Conservation (phyloP, 2,329 filamentous ascomycete genomes). For the Aphanocladium album region DNA sequence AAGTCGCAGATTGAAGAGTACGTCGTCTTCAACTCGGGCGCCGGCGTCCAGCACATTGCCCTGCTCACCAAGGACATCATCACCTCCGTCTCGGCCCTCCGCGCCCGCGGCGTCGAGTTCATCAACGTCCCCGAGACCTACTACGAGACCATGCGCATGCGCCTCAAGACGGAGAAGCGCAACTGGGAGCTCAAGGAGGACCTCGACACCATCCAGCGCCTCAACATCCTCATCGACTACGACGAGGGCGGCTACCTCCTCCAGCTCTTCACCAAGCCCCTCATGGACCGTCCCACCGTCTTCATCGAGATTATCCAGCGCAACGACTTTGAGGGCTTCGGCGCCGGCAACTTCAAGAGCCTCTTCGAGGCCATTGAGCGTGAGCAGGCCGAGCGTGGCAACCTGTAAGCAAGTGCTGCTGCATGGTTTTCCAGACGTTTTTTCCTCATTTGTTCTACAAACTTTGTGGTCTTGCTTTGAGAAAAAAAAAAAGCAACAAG, state of each 20-base stretch:
- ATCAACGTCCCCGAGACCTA: slow-evolving; percentile 85
- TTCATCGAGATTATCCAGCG: slow-evolving; percentile 96
- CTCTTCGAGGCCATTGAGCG: slow-evolving; percentile 93
- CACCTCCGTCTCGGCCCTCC: slow-evolving; percentile 67
- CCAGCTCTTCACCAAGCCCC: slow-evolving; percentile 74
- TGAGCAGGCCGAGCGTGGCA: slow-evolving; percentile 82
- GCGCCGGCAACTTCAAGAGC: slow-evolving; percentile 93
- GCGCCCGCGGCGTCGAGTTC: slow-evolving; percentile 86
- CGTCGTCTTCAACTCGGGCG: slow-evolving; percentile 81
- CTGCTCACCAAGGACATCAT: slow-evolving; percentile 80
- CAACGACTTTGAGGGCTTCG: slow-evolving; percentile 85
- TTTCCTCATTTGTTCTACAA: neutral
- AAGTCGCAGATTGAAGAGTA: slow-evolving; percentile 94
- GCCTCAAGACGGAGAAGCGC: slow-evolving; percentile 60
- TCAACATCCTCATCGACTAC: slow-evolving; percentile 93
- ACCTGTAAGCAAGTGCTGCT: slow-evolving; percentile 48
- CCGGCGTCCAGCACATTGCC: slow-evolving; percentile 91
- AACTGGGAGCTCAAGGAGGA: slow-evolving; percentile 69
- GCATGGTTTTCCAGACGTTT: neutral
- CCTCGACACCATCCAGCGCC: slow-evolving; percentile 66
- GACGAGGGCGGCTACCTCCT: slow-evolving; percentile 84
- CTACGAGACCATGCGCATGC: slow-evolving; percentile 69
- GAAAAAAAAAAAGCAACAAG: neutral
- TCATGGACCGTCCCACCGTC: slow-evolving; percentile 92
- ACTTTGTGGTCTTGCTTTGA: neutral